These are phyloP conservation scores for Candida sp. DNA, from an alignment of 1,139 yeast genomes.

Conservation along the genomic window DNA sequence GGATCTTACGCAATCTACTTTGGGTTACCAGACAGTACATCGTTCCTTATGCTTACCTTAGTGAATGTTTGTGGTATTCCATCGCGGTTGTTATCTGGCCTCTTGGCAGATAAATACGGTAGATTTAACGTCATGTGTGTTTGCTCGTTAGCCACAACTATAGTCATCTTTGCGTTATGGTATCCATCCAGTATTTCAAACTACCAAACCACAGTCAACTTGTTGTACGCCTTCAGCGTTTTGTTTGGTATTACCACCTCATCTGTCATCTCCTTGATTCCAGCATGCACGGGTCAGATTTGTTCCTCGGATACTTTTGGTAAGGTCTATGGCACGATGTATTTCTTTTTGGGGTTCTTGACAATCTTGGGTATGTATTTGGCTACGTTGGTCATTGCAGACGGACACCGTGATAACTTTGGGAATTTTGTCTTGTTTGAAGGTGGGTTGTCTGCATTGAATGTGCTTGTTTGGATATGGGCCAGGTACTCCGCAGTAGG, in stretches of 20 bases:
- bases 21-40: constrained; percentile 39
- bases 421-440: constrained; percentile 29
- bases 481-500: constrained; percentile 29
- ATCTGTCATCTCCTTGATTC: constrained; percentile 34
- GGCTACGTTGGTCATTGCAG: constrained; percentile 29
- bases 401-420: constrained; percentile 19
- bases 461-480: constrained; percentile 23
- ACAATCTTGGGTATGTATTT: constrained; percentile 45
- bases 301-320: constrained; percentile 70
- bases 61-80: constrained; percentile 52
- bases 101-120: constrained; percentile 52
- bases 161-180: constrained; percentile 50
- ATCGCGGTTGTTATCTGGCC: constrained; percentile 51
- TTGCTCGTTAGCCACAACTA: constrained; percentile 37
- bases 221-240: constrained; percentile 28
- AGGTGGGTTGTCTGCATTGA: constrained; percentile 25
- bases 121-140: constrained; percentile 55
- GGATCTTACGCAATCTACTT: constrained; percentile 52
- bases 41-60: constrained; percentile 50
- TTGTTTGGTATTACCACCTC: constrained; percentile 34
- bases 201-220: constrained; percentile 1
- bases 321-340: constrained; percentile 70
- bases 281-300: constrained; percentile 61
- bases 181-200: constrained; percentile 36
- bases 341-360: constrained; percentile 65